These are phyloP conservation scores for Calocybe cyanea DNA, from an alignment of 768 basidiomycete species.

Conservation along the genomic window DNA sequence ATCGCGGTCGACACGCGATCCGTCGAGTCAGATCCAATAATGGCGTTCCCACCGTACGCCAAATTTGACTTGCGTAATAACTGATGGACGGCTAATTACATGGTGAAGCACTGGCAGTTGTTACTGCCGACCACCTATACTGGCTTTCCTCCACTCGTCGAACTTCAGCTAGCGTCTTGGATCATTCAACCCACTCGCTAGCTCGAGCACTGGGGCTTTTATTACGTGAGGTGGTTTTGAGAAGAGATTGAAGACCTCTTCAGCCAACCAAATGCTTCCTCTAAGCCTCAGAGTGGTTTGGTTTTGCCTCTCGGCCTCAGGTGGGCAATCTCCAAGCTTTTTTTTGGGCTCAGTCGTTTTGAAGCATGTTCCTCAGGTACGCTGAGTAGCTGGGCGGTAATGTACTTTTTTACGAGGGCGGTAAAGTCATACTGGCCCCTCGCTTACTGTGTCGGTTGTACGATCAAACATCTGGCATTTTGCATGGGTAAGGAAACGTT, in stretches of 20 bases:
- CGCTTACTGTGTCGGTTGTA: constrained; percentile 46
- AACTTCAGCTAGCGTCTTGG: too few species aligned
- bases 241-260: neutral
- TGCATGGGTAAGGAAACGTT: constrained; percentile 47
- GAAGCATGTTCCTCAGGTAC: constrained; percentile 36
- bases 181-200: too few species aligned
- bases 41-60: too few species aligned
- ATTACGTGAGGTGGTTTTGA: too few species aligned
- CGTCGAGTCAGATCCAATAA: too few species aligned
- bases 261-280: constrained; percentile 41
- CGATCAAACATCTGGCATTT: constrained; percentile 51
- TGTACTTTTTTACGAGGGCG: constrained; percentile 41
- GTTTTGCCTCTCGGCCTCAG: constrained; percentile 54
- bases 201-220: too few species aligned
- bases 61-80: too few species aligned
- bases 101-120: too few species aligned
- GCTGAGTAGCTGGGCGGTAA: constrained; percentile 45
- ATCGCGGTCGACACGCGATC: too few species aligned
- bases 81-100: too few species aligned
- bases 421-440: constrained; percentile 46
- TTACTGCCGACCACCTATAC: too few species aligned
- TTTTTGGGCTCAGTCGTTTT: constrained; percentile 1
- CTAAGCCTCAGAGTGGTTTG: constrained; percentile 54
- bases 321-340: constrained; percentile 25
- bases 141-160: too few species aligned